phyloP scores from a whole-genome alignment of 305 asterid genomes.

The Solanum hybrid region DNA sequence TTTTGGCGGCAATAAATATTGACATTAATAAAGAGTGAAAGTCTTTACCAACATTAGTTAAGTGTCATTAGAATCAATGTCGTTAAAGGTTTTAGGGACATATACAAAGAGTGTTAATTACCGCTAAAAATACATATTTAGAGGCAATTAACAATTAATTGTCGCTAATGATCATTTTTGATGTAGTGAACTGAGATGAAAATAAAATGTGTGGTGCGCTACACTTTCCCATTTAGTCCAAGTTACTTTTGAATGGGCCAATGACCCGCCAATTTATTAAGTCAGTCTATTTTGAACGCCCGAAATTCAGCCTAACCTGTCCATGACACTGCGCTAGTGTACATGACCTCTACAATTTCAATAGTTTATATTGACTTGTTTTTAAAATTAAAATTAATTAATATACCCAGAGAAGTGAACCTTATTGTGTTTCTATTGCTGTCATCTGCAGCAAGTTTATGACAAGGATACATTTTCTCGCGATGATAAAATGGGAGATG shows the following conservation, averaged over 20 bases:
- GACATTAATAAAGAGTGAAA: no score
- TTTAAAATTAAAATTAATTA: not conserved
- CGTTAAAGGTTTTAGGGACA: no score
- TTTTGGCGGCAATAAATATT: no score
- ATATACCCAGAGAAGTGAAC: no score
- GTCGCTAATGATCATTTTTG: no score
- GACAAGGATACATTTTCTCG: slow-evolving; percentile 27
- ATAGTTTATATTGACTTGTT: not conserved
- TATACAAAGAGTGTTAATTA: no score
- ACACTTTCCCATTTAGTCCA: not conserved
- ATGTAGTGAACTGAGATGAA: not conserved
- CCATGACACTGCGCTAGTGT: not conserved
- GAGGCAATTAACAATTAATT: accelerated
- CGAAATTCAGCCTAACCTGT: not conserved
- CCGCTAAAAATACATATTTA: no score
- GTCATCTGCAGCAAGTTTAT: slow-evolving; percentile 24
- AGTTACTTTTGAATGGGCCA: not conserved
- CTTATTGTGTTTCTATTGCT: no score
- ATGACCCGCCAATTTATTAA: not conserved
- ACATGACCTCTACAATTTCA: not conserved
- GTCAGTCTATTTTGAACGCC: not conserved
- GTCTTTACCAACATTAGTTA: accelerated
- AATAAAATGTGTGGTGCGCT: not conserved
- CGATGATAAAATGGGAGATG: slow-evolving; percentile 30
- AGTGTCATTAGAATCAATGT: no score